A percentile compares a stretch with the other conserved stretches of the same genome.
These are phyloP conservation scores for Diaporthe eres DNA, from an alignment of 2,329 filamentous ascomycete species.

Conservation along the genomic window DNA sequence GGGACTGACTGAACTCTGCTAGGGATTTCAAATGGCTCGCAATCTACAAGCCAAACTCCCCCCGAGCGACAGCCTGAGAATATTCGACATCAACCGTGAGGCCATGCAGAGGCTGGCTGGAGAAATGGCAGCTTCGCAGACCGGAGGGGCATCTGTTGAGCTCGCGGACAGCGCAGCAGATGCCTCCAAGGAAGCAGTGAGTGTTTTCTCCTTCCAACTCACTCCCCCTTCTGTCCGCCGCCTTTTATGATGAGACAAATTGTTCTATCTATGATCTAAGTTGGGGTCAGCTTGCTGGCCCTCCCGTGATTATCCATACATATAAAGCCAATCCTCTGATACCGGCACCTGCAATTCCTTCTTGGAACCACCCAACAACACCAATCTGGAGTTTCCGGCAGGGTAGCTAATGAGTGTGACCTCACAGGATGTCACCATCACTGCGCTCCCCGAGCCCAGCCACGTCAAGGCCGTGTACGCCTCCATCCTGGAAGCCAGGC, in stretches of 20 bases:
- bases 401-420: conserved; percentile 38
- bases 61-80: conserved; percentile 63
- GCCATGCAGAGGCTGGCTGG: conserved; percentile 61
- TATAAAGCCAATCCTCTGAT: conserved; percentile 84
- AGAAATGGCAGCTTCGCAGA: conserved; percentile 60
- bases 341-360: conserved; percentile 41
- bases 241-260: conserved; percentile 49
- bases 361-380: conserved; percentile 12
- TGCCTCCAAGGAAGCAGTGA: conserved; percentile 67
- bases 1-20: neutral
- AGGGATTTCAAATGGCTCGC: conserved; percentile 75
- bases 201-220: conserved; percentile 46
- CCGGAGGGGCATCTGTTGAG: conserved; percentile 62
- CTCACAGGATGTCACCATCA: conserved; percentile 84
- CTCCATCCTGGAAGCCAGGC: conserved; percentile 75
- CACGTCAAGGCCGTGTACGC: conserved; percentile 89
- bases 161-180: conserved; percentile 61
- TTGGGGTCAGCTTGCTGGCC: conserved; percentile 71
- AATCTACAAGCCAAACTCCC: conserved; percentile 71
- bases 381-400: neutral
- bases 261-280: conserved; percentile 78
- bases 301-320: conserved; percentile 73
- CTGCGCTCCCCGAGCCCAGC: conserved; percentile 88
- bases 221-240: neutral
- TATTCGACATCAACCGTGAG: conserved; percentile 70